Conservation (phyloP, 2,329 filamentous ascomycete species). For the Monilinia laxa region DNA sequence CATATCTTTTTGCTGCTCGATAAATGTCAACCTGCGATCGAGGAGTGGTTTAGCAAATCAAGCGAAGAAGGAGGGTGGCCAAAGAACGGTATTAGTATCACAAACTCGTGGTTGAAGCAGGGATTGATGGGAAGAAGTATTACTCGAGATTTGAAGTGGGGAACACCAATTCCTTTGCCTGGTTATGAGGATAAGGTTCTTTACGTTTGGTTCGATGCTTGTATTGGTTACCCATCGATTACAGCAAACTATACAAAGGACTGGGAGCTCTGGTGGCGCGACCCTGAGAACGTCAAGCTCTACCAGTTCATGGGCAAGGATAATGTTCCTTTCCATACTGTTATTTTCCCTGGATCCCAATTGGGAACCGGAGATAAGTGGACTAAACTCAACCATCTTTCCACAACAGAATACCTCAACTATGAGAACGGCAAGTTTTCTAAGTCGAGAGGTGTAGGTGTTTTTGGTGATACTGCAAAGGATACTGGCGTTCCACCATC, state of each 20-base stretch:
- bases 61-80: constrained; percentile 76
- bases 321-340: constrained; percentile 78
- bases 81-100: constrained; percentile 72
- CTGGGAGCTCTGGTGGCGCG: constrained; percentile 94
- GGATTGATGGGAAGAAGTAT: constrained; percentile 85
- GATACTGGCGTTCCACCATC: constrained; percentile 81
- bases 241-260: constrained; percentile 85
- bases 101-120: constrained; percentile 77
- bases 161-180: constrained; percentile 54
- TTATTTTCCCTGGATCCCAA: constrained; percentile 87
- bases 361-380: constrained; percentile 81
- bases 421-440: constrained; percentile 91
- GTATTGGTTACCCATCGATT: constrained; percentile 93
- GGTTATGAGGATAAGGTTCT: constrained; percentile 76
- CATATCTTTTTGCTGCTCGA: constrained; percentile 89
- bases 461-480: constrained; percentile 87
- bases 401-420: constrained; percentile 86
- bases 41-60: constrained; percentile 73
- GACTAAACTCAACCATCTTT: constrained; percentile 87
- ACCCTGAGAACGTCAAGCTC: constrained; percentile 81
- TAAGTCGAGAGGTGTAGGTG: constrained; percentile 84
- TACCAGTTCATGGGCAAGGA: constrained; percentile 97
- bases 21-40: constrained; percentile 73
- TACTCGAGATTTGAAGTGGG: constrained; percentile 91
- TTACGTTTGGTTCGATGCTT: constrained; percentile 85